Percentiles rank a stretch among this genome's conserved stretches.
Evolutionary conservation across 2,329 filamentous ascomycete species (phyloP).

Genomic region (Trichoderma guizhouense): DNA sequence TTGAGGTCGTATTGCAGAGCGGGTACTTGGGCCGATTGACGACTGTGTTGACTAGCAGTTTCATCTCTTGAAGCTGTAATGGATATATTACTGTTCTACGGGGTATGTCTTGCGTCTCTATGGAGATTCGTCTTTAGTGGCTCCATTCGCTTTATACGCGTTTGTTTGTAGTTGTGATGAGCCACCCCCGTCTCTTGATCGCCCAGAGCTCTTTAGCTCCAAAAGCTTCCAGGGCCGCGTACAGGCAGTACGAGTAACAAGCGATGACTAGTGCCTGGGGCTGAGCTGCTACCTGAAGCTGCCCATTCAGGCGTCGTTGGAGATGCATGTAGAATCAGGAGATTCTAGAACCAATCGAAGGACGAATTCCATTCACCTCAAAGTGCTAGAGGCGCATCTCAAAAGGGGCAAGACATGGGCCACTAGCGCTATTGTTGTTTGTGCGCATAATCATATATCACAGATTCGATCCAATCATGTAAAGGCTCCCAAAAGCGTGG

Average conservation of each 20-base stretch:
- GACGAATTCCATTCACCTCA: background rate
- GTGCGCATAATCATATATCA: background rate
- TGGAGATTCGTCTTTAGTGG: background rate
- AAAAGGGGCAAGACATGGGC: constrained; percentile 4
- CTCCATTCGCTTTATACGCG: background rate
- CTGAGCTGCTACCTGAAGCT: background rate
- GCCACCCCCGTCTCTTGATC: background rate
- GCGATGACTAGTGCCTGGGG: background rate
- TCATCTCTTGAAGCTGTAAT: background rate
- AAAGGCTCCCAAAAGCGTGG: background rate
- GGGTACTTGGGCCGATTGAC: background rate
- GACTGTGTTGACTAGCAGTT: background rate
- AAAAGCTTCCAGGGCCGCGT: background rate
- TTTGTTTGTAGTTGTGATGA: background rate
- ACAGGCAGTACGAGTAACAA: background rate
- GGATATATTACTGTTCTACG: background rate
- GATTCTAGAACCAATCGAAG: background rate
- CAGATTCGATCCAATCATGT: background rate
- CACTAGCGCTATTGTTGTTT: background rate
- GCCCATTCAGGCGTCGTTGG: background rate
- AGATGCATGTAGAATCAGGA: background rate
- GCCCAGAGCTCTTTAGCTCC: background rate
- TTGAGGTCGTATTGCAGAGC: background rate
- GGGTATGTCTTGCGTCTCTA: background rate
- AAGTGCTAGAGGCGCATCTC: background rate